Evolutionary conservation across 2,329 filamentous ascomycete genomes (phyloP).

Genomic region (Didymella glomerata): DNA sequence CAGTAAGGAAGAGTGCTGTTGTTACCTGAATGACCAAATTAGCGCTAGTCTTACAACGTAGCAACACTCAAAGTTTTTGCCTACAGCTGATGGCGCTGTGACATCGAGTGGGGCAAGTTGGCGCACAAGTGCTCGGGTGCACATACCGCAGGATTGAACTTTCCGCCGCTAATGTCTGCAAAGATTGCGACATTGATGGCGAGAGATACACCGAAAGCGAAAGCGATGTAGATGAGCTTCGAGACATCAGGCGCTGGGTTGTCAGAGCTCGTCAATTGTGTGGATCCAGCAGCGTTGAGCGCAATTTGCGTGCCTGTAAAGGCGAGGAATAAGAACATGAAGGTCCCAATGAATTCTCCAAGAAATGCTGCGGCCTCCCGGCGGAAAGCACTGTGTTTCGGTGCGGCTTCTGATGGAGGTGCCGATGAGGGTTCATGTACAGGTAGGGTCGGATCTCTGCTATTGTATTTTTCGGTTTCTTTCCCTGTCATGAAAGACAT

Average conservation of each 20-base stretch:
- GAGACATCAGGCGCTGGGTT: slow-evolving; percentile 26
- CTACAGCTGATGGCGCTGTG: slow-evolving; percentile 1
- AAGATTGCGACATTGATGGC: slow-evolving; percentile 51
- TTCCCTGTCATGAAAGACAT: slow-evolving; percentile 23
- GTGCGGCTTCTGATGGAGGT: slow-evolving; percentile 15
- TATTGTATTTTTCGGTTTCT: slow-evolving; percentile 16
- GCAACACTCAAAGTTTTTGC: background rate
- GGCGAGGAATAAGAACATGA: slow-evolving; percentile 55
- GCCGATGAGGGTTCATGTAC: slow-evolving; percentile 26
- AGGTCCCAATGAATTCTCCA: slow-evolving; percentile 57
- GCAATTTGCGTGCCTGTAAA: slow-evolving; percentile 56
- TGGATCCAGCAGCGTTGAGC: slow-evolving; percentile 51
- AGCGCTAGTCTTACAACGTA: slow-evolving; percentile 1
- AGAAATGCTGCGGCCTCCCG: slow-evolving; percentile 39
- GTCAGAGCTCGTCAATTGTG: slow-evolving; percentile 38
- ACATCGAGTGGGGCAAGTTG: slow-evolving; percentile 44
- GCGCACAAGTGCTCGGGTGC: slow-evolving; percentile 15
- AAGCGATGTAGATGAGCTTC: slow-evolving; percentile 49
- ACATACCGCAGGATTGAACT: slow-evolving; percentile 45
- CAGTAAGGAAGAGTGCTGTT: slow-evolving; percentile 32
- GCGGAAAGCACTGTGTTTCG: slow-evolving; percentile 19
- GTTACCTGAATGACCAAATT: slow-evolving; percentile 32
- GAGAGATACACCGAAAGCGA: slow-evolving; percentile 46
- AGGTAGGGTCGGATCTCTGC: slow-evolving; percentile 16
- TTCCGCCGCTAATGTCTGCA: slow-evolving; percentile 46